Evolutionary conservation across 345 rosid species (phyloP).

Genomic region (Gossypium arboreum): DNA sequence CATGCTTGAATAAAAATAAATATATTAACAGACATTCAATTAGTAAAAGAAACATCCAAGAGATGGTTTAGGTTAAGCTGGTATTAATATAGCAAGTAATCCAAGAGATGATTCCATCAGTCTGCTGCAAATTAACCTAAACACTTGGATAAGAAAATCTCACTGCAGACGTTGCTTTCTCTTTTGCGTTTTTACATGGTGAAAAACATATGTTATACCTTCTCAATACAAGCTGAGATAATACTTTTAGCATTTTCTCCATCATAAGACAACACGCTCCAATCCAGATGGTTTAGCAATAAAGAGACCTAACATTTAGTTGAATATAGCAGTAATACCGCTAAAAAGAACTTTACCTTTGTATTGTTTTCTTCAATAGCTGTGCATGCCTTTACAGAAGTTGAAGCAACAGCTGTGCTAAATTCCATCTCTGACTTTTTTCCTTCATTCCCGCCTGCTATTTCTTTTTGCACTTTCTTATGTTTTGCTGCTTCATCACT

Average conservation of each 20-base stretch:
- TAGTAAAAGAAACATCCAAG: background rate
- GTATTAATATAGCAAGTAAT: background rate
- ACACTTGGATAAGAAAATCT: background rate
- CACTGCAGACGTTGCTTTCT: background rate
- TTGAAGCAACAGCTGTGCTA: slow-evolving; percentile 23
- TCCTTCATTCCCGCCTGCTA: slow-evolving; percentile 19
- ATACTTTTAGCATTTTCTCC: background rate
- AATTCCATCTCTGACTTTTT: slow-evolving; percentile 30
- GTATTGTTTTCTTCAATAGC: slow-evolving; percentile 28
- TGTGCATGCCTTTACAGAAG: slow-evolving; percentile 27
- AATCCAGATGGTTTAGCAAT: background rate
- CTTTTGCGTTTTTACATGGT: background rate
- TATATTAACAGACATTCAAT: slow-evolving; percentile 4
- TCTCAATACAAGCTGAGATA: background rate
- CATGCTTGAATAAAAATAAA: background rate
- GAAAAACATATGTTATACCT: background rate
- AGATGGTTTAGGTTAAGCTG: background rate
- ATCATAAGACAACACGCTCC: background rate
- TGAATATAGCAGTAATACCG: background rate
- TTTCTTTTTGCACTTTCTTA: slow-evolving; percentile 27
- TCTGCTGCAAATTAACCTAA: background rate
- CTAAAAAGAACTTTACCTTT: slow-evolving; percentile 42
- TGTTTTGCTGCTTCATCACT: slow-evolving; percentile 14
- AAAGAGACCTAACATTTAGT: background rate
- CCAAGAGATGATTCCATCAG: background rate